These are phyloP conservation scores for Musa acuminata DNA, from an alignment of 176 grass and related monocot genomes.

Conservation along the genomic window DNA sequence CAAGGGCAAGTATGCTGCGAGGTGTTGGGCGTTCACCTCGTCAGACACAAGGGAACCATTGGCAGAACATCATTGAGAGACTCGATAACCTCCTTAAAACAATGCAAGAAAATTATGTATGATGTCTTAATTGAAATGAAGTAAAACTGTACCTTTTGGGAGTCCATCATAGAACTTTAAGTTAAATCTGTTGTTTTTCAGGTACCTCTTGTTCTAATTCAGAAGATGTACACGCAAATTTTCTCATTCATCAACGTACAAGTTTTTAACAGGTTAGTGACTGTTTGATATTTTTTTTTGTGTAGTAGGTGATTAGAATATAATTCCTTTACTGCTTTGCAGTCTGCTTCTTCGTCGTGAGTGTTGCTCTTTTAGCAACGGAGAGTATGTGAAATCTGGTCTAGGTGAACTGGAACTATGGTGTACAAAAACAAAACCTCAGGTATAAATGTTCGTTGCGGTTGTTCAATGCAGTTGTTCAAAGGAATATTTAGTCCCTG, in stretches of 20 bases:
- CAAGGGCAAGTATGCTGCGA: slow-evolving; percentile 74
- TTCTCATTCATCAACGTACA: slow-evolving; percentile 90
- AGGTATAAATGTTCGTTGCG: slow-evolving; percentile 3
- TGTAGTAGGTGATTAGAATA: background rate
- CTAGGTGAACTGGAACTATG: slow-evolving; percentile 84
- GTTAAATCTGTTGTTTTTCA: slow-evolving; percentile 18
- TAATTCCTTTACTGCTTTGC: slow-evolving; percentile 5
- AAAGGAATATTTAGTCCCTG: background rate
- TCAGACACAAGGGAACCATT: slow-evolving; percentile 79
- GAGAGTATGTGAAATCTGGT: slow-evolving; percentile 89
- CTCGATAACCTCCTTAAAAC: slow-evolving; percentile 56
- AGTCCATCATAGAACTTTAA: slow-evolving; percentile 18
- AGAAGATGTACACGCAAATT: slow-evolving; percentile 84
- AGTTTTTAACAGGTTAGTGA: slow-evolving; percentile 71
- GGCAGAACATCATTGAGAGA: slow-evolving; percentile 84
- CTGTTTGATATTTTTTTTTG: background rate
- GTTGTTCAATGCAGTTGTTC: background rate
- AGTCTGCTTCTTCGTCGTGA: slow-evolving; percentile 90
- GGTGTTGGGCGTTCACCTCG: slow-evolving; percentile 61
- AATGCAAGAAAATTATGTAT: slow-evolving; percentile 87
- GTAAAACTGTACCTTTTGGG: background rate
- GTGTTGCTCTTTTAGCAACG: slow-evolving; percentile 95
- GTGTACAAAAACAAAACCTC: slow-evolving; percentile 70
- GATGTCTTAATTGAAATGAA: slow-evolving; percentile 3
- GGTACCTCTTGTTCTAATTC: slow-evolving; percentile 68